Base-by-base conservation (phyloP, 2,329 filamentous ascomycete genomes). In the Aspergillus novoparasiticus region DNA sequence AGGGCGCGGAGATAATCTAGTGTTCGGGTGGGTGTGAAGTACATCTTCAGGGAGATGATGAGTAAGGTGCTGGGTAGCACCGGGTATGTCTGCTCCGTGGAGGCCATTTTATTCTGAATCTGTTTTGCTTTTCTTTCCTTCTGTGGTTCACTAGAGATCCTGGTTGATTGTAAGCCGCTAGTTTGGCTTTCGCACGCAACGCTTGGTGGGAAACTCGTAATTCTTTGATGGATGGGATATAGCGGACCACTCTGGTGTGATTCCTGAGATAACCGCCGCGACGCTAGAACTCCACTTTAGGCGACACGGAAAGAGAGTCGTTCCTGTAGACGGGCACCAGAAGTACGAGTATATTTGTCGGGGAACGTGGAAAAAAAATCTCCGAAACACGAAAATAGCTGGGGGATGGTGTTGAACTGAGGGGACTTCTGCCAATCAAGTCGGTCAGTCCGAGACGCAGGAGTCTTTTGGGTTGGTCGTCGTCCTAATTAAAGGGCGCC, bases 1-100 rank as follows among this genome's bases (percentile, higher is more conserved):
- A 90, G 75, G 8, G 78, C 78, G 57, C 76, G 68, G 73, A 86
- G 79, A 73, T 89, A 90, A 60, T 82, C 72, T 53, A 83, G 79
- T 1, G 90, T 93, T 64, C 84, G 73, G 26, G 70, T 65, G 6
- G 75, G 74, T 57, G 71, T 69, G 50, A 76, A 76, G 66, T 76
- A 78, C 76, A 78, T 78, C 69, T 78, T 78, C 5, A 78, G 63
- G 2, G 76, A 78, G 69, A 78, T 77, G 62, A 78, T 73, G 43
- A 78, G 75, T 36, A 78, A 72, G 60, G 73, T 78, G 61, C 75
- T 71, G 14, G 76, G 76, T 36, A 78, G 72, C 23, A 70, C 61
- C 51, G 75, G 75, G 64, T 75, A 78, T 45, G 63, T 51, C 12
- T 51, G 48, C 46, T 30, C 46, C 14, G 26, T 3, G 28, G 19